Conservation (phyloP, 2,329 filamentous ascomycete genomes). For the Colletotrichum gloeosporioides region DNA sequence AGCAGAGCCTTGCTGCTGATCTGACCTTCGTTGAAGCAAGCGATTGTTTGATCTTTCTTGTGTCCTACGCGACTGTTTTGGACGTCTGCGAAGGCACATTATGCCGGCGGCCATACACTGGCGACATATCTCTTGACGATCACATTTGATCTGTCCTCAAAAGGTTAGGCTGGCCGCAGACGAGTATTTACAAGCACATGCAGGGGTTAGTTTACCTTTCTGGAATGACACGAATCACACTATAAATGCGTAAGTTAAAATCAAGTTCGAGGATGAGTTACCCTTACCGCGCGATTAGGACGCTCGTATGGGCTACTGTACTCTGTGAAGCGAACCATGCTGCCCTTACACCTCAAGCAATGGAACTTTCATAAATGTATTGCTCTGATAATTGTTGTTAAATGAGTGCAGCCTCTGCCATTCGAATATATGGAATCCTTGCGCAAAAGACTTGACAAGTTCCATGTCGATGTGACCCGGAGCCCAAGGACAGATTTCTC, state of each 20-base stretch:
- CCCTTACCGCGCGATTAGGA: neutral
- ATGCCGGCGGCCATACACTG: neutral
- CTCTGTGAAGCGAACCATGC: neutral
- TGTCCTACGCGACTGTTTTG: neutral
- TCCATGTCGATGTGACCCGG: neutral
- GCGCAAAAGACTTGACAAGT: neutral
- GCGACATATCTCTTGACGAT: neutral
- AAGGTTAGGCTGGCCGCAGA: neutral
- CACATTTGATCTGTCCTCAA: neutral
- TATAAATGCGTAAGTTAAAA: neutral
- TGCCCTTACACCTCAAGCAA: neutral
- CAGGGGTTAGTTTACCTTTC: neutral
- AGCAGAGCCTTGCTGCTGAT: neutral
- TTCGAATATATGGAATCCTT: neutral
- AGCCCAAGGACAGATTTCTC: neutral
- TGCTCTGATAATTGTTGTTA: accelerated
- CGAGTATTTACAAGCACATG: neutral
- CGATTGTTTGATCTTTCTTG: neutral
- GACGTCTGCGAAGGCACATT: neutral
- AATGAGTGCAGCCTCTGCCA: accelerated
- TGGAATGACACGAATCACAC: neutral
- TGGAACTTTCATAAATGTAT: neutral
- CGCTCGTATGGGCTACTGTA: neutral
- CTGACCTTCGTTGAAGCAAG: neutral
- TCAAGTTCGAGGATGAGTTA: neutral